These are phyloP conservation scores for Saitozyma sp. DNA, from an alignment of 768 basidiomycete species.

Conservation along the genomic window DNA sequence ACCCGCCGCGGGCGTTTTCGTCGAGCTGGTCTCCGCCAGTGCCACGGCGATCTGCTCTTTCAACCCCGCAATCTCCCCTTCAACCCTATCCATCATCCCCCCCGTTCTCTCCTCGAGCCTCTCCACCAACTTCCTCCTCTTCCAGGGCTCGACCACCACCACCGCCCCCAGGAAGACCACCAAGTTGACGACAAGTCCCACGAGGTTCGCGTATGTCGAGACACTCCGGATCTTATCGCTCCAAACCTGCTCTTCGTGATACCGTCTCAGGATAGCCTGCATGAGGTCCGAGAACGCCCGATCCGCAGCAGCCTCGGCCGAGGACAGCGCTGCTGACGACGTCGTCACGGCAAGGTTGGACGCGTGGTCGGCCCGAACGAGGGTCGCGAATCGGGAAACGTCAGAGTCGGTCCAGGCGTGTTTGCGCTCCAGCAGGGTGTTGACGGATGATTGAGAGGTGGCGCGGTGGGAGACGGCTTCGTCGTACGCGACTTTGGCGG, in stretches of 20 bases:
- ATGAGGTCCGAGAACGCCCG: conserved; percentile 80
- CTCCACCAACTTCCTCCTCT: conserved; percentile 77
- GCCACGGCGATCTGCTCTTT: conserved; percentile 7
- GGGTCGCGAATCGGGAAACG: conserved; percentile 79
- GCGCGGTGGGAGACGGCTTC: conserved; percentile 76
- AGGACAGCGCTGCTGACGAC: conserved; percentile 67
- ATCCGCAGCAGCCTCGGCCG: conserved; percentile 78
- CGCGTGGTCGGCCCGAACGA: conserved; percentile 86
- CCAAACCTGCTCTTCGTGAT: conserved; percentile 99
- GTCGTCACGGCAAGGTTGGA: conserved; percentile 75
- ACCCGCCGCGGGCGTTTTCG: too few species aligned
- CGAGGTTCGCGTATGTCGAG: conserved; percentile 87
- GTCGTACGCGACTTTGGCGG: conserved; percentile 75
- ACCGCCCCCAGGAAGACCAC: conserved; percentile 88
- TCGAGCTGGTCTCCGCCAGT: too few species aligned
- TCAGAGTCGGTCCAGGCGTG: conserved; percentile 87
- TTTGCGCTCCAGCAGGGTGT: conserved; percentile 91
- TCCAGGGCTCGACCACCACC: conserved; percentile 93
- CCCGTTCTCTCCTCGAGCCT: conserved; percentile 83
- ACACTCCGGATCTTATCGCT: conserved; percentile 96
- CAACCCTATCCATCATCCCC: conserved; percentile 60
- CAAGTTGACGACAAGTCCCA: conserved; percentile 82
- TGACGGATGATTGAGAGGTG: conserved; percentile 89
- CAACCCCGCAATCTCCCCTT: conserved; percentile 28
- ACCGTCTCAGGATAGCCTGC: conserved; percentile 77